These are phyloP conservation scores for Marchantia polymorpha DNA, from an alignment of 225 moss, liverwort and hornwort genomes.

Conservation along the genomic window DNA sequence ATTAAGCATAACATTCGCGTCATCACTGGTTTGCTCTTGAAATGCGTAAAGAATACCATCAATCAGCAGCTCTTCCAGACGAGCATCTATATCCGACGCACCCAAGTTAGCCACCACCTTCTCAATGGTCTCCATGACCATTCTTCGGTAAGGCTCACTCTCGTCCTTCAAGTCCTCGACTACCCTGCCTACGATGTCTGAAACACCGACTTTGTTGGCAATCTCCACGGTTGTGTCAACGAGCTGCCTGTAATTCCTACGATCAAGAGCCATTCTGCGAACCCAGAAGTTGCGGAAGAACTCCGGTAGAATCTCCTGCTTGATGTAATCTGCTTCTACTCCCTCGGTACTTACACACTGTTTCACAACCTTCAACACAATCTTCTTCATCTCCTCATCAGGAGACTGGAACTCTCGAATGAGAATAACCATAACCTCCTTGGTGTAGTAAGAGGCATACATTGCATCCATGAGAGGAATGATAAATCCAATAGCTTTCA, in stretches of 20 bases:
- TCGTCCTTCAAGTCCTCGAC: constrained; percentile 99
- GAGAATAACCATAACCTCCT: constrained; percentile 97
- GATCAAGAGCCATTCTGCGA: constrained; percentile 96
- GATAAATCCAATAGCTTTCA: constrained; percentile 98
- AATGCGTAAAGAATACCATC: constrained; percentile 98
- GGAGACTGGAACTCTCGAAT: constrained; percentile 99
- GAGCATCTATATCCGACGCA: constrained; percentile 93
- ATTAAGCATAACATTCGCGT: constrained; percentile 99
- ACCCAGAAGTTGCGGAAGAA: constrained; percentile 99
- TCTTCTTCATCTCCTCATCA: constrained; percentile 99
- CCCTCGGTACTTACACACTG: constrained; percentile 99
- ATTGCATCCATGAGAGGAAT: constrained; percentile 99
- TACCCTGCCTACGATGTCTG: constrained; percentile 94
- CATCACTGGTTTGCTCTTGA: constrained; percentile 99
- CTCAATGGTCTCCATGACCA: constrained; percentile 99
- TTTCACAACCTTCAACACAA: constrained; percentile 97
- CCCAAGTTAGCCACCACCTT: constrained; percentile 97
- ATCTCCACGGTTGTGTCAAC: constrained; percentile 98
- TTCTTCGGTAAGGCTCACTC: constrained; percentile 96
- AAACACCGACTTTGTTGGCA: constrained; percentile 94
- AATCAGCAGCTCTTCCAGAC: constrained; percentile 88
- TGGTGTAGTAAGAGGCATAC: constrained; percentile 98
- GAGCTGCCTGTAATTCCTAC: constrained; percentile 95
- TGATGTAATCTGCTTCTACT: constrained; percentile 87
- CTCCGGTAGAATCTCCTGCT: constrained; percentile 88